Evolutionary conservation across 176 grass and related monocot species (phyloP), one percentile per base, ranked within the genome.

Genomic region (Raddia guianensis): DNA sequence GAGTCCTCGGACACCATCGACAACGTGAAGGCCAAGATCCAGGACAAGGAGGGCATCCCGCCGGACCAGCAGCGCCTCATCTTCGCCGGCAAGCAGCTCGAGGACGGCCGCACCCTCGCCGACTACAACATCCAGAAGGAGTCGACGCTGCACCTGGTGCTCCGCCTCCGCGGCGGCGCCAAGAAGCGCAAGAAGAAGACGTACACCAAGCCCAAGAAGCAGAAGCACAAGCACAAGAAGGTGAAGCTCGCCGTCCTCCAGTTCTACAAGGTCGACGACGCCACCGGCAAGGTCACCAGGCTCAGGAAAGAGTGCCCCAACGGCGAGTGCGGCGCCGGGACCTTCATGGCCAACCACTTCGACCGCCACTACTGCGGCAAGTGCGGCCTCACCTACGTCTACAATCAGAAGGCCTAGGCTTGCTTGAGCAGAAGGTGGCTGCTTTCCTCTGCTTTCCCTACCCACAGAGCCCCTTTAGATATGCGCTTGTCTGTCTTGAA

Each of bases 121-220:
- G 91, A 97, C 76, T 97, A 94, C 87, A 94, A 97, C 89, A 94
- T 97, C 79, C 91, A 97, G 84, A 97, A 97, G 79, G 92, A 95
- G 81, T 87, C 87, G 1, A 94, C 89, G 1, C 89, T 94, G 7
- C 92, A 94, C 64, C 80, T 94, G 37, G 92, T 94, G 61, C 86
- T 94, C 49, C 91, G 91, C 69, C 91, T 93, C 69, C 85, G 91
- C 16, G 91, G 91, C 0, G 91, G 91, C 69, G 91, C 91, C 73
- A 93, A 93, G 87, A 93, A 93, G 91, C 87, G 91, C 74, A 93
- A 93, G 91, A 93, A 93, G 91, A 93, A 93, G 85, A 90, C 88
- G 7, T 93, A 90, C 85, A 93, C 91, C 85, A 93, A 93, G 85
- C 91, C 91, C 43, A 93, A 93, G 85, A 93, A 93, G 85, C 63